phyloP scores from a whole-genome alignment of 192 early-diverging fungal species.

The Tieghemiomyces parasiticus region DNA sequence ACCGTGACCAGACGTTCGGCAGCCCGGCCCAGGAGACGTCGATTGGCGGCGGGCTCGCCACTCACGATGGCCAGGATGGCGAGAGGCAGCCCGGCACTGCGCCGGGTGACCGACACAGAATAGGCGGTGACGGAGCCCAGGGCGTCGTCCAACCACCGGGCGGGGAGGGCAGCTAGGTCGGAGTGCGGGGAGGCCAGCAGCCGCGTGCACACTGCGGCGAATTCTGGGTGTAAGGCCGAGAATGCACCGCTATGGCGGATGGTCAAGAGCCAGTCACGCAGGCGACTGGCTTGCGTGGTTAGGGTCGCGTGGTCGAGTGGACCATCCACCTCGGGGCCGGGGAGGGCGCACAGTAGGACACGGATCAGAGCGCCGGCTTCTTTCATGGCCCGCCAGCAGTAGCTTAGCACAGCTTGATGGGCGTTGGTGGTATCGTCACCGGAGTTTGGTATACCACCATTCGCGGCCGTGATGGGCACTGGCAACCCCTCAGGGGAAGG shows the following conservation, averaged over 20 bases:
- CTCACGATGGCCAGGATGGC: constrained; percentile 73
- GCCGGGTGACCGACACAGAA: constrained; percentile 79
- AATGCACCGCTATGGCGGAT: constrained; percentile 91
- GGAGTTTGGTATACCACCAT: too few species aligned
- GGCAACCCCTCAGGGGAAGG: too few species aligned
- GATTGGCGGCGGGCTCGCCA: constrained; percentile 40
- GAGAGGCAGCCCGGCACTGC: constrained; percentile 77
- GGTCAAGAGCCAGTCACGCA: constrained; percentile 41
- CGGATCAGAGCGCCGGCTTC: constrained; percentile 56
- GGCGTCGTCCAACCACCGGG: constrained; percentile 67
- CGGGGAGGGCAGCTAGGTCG: constrained; percentile 36
- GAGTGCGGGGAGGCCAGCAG: constrained; percentile 40
- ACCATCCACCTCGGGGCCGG: constrained; percentile 12
- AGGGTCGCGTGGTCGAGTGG: constrained; percentile 12
- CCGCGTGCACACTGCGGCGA: constrained; percentile 49
- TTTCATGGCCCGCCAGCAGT: constrained; percentile 87
- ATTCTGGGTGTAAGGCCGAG: constrained; percentile 68
- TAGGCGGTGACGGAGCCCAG: constrained; percentile 50
- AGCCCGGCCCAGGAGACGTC: constrained; percentile 41
- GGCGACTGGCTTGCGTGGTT: constrained; percentile 23
- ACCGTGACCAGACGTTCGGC: constrained; percentile 56
- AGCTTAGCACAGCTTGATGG: constrained; percentile 75
- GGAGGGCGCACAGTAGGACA: constrained; percentile 20
- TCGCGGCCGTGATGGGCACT: too few species aligned
- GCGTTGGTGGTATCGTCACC: too few species aligned